Base-by-base conservation (phyloP, 2,329 filamentous ascomycete genomes). In the Mariannaea elegans region DNA sequence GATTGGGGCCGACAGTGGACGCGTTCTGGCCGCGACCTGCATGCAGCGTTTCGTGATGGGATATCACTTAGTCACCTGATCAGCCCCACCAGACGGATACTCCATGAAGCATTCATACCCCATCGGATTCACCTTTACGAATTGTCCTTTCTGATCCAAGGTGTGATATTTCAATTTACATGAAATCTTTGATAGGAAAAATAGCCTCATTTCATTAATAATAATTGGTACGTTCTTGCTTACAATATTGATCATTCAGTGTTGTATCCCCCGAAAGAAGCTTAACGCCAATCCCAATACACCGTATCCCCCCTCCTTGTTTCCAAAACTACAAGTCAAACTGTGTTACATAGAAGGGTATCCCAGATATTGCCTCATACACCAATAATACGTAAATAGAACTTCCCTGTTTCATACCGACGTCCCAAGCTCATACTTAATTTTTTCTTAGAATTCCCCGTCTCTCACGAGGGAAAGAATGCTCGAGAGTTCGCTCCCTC, bases 51-150 rank as follows among this genome's bases (percentile, higher is more conserved):
- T 53, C 59, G 42, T 34, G 34, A 44, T 7, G 9, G 34, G 7
- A 29, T 47, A 27, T 63, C 65, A 57, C 67, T 70, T 47, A 41
- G 42, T 68, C 67, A 69, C 67, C 55, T 70, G 67, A 31, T 23
- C 19, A 12, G 9, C n/a, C 13, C 29, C 49, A 34, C 16, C 18
- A 53, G n/a, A n/a, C n/a, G n/a, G n/a, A n/a, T n/a, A 23, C 14
- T 32, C 9, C 14, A 55, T 32, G 45, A 19, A 32, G 14, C 16
- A 13, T 19, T 18, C 32, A n/a, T n/a, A n/a, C n/a, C n/a, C n/a
- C n/a, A n/a, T n/a, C n/a, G n/a, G n/a, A n/a, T n/a, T n/a, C n/a
- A n/a, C n/a, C n/a, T n/a, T n/a, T n/a, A n/a, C n/a, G n/a, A n/a
- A n/a, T n/a, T n/a, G n/a, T n/a, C n/a, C n/a, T n/a, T n/a, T n/a